phyloP scores from a whole-genome alignment of 2,329 filamentous ascomycete genomes.

The Nannizziopsis arthrosporioides region DNA sequence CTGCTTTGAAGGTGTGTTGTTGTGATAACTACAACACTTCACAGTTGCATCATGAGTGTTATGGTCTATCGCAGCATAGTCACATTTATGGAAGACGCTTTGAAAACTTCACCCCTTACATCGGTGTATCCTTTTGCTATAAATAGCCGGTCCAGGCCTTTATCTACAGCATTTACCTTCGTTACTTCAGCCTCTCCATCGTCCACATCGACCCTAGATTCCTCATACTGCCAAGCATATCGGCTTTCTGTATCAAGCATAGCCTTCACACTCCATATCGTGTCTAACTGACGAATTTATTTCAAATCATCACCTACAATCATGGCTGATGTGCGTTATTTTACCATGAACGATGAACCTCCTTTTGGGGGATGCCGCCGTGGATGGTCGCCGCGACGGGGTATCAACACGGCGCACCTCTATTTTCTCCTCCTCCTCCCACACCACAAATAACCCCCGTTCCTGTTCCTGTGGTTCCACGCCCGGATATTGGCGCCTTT shows the following conservation, averaged over 20 bases:
- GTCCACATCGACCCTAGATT: too few relatives aligned
- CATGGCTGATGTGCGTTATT: constrained; percentile 18
- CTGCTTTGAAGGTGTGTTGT: constrained; percentile 10
- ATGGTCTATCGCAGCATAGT: constrained; percentile 7
- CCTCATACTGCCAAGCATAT: too few relatives aligned
- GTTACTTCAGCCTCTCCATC: background rate
- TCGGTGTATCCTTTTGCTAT: too few relatives aligned
- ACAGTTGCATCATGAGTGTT: constrained; percentile 1
- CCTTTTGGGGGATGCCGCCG: constrained; percentile 25
- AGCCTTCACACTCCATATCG: too few relatives aligned
- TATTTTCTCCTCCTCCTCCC: constrained; percentile 1
- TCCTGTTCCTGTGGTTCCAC: constrained; percentile 10
- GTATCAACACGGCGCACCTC: constrained; percentile 6
- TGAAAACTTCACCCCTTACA: too few relatives aligned
- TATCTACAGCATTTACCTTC: background rate
- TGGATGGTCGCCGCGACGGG: constrained; percentile 5
- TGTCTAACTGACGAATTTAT: too few relatives aligned
- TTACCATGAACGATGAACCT: constrained; percentile 23
- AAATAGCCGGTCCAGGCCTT: too few relatives aligned
- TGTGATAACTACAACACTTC: background rate
- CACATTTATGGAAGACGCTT: background rate
- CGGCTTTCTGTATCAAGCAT: too few relatives aligned
- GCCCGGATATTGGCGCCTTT: constrained; percentile 6
- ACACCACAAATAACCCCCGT: constrained; percentile 10
- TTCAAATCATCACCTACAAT: background rate